phyloP scores from a whole-genome alignment of 306 rosid genomes.

The Trichosanthes truncata region DNA sequence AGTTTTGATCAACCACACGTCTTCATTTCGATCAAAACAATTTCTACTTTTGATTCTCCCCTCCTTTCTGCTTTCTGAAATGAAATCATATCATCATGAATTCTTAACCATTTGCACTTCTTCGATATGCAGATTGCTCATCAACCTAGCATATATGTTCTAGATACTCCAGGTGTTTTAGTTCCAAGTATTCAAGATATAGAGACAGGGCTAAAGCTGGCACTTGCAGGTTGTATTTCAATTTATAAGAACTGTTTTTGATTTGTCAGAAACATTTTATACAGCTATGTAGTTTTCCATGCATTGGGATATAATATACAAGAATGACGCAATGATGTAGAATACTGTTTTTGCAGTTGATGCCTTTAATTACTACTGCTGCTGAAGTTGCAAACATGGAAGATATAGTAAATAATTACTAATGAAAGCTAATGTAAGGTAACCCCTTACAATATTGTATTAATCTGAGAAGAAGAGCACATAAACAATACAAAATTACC shows the following conservation, averaged over 20 bases:
- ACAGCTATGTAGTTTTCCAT: background rate
- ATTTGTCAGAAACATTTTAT: background rate
- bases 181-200: slow-evolving; percentile 82
- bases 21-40: background rate
- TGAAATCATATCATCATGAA: background rate
- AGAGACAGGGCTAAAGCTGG: slow-evolving; percentile 85
- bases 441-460: too few species aligned
- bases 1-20: background rate
- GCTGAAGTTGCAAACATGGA: background rate
- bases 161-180: slow-evolving; percentile 92
- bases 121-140: slow-evolving; percentile 67
- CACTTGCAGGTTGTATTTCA: slow-evolving; percentile 64
- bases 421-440: too few species aligned
- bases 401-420: background rate
- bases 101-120: background rate
- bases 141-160: slow-evolving; percentile 84
- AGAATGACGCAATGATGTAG: background rate
- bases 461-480: too few species aligned
- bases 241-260: background rate
- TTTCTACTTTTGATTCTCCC: background rate
- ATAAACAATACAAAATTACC: too few species aligned
- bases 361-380: background rate
- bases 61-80: background rate
- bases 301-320: background rate
- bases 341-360: background rate